Percentiles rank a stretch among this genome's conserved stretches.
These are phyloP conservation scores for Inosperma sp. DNA, from an alignment of 768 basidiomycete species.

Conservation along the genomic window DNA sequence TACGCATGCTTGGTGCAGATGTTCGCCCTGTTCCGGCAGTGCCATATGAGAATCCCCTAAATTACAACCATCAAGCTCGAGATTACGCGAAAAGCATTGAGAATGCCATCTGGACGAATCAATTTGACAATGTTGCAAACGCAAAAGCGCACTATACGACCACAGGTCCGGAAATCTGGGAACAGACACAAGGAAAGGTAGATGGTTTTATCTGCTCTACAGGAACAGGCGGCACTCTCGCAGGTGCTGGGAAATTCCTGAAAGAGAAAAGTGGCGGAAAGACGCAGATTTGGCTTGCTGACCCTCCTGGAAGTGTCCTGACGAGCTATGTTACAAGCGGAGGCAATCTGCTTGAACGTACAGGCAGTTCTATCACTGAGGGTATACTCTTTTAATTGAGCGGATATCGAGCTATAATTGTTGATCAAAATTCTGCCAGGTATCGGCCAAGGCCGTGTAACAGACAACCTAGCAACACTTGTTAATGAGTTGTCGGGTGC, in stretches of 20 bases:
- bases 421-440: constrained; percentile 42
- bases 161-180: constrained; percentile 97
- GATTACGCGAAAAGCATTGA: constrained; percentile 69
- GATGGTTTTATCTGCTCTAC: constrained; percentile 95
- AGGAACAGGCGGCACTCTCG: constrained; percentile 94
- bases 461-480: constrained; percentile 83
- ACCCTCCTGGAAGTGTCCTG: constrained; percentile 94
- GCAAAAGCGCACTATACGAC: constrained; percentile 80
- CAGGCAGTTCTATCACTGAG: constrained; percentile 89
- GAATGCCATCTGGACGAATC: constrained; percentile 95
- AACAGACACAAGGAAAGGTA: constrained; percentile 70
- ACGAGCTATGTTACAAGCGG: constrained; percentile 79
- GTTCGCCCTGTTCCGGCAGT: constrained; percentile 96
- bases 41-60: constrained; percentile 88
- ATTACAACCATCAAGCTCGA: constrained; percentile 98
- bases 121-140: constrained; percentile 96
- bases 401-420: neutral
- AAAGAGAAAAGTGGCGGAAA: constrained; percentile 76
- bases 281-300: constrained; percentile 90
- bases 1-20: constrained; percentile 96
- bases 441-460: constrained; percentile 96
- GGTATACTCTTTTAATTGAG: constrained; percentile 41
- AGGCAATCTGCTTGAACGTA: constrained; percentile 67
- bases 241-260: constrained; percentile 79
- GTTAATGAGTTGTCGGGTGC: constrained; percentile 76